Evolutionary conservation across 768 basidiomycete genomes (phyloP), one percentile per base, ranked within the genome.

Genomic region (Pleurotus giganteus): DNA sequence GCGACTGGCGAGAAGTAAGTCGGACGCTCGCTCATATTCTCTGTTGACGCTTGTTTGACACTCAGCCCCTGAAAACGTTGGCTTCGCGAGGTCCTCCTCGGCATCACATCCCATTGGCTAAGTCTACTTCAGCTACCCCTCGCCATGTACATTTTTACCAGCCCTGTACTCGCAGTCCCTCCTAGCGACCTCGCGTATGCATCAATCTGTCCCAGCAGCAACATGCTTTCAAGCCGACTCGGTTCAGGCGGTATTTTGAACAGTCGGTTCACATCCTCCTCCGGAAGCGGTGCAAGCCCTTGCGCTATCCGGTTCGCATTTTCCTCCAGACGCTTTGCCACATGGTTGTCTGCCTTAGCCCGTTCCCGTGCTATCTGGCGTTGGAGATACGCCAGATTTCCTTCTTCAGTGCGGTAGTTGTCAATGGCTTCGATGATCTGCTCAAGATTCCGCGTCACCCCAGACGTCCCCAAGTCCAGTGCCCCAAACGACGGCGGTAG

Each of bases 211-310:
- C 93, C 94, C 36, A 94, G 74, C 55, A 94, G 62, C 67, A 95
- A 68, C 83, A 93, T 76, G 69, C 91, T 88, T 63, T 96, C 94
- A 59, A 97, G 70, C 56, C 94, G 82, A 67, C 84, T 93, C 21
- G 94, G 94, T 65, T 96, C 94, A 19, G 84, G 74, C 5, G 93
- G 90, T 32, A 94, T 89, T 74, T 89, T 93, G 78, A 93, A 94
- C 66, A 94, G 65, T 58, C 93, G 79, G 63, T 82, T 78, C 29
- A 92, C 82, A 63, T 93, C 89, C 66, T 96, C 90, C 69, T 93
- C 89, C 1, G 94, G 94, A 26, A 95, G 75, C 59, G 94, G 91
- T 23, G 83, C 82, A 47, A 95, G 73, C 11, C 94, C 94, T 64
- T 94, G 91, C 34, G 84, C 86, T 58, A 88, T 78, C 41, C 94